phyloP scores from a whole-genome alignment of 768 basidiomycete species.

The Mycena galopus region DNA sequence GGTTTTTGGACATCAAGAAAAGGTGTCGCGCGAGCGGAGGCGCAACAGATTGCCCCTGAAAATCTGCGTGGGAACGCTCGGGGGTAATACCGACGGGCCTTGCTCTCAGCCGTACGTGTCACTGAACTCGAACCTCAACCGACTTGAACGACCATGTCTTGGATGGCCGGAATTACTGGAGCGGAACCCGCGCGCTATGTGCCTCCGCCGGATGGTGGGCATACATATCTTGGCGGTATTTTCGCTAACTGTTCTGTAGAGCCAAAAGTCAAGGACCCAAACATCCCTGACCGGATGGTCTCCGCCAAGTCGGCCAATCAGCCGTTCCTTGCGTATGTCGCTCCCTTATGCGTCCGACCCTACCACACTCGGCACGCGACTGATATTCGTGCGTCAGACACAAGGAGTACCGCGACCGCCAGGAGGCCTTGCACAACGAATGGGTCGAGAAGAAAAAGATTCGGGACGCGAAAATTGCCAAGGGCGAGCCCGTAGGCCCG shows the following conservation, averaged over 20 bases:
- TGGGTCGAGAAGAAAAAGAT: conserved; percentile 80
- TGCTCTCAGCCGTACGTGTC: conserved; percentile 17
- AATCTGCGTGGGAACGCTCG: conserved; percentile 1
- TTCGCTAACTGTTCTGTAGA: conserved; percentile 54
- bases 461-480: conserved; percentile 78
- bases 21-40: neutral
- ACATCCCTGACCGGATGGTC: conserved; percentile 77
- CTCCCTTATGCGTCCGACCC: neutral
- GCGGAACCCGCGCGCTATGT: conserved; percentile 30
- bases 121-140: neutral
- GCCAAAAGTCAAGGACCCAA: conserved; percentile 72
- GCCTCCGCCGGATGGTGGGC: conserved; percentile 59
- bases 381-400: conserved; percentile 56
- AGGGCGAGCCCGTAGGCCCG: conserved; percentile 80
- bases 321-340: conserved; percentile 84
- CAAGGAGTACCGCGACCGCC: conserved; percentile 74
- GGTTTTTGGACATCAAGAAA: neutral
- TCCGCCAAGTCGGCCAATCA: conserved; percentile 86
- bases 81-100: neutral
- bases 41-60: conserved; percentile 9
- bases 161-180: conserved; percentile 33
- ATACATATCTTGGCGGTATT: conserved; percentile 35
- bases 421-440: conserved; percentile 69
- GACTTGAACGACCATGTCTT: conserved; percentile 29
- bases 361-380: neutral